A percentile compares a stretch with the other conserved stretches of the same genome.
These are phyloP conservation scores for Alternaria angustiovoidea DNA, from an alignment of 2,329 filamentous ascomycete species.

Conservation along the genomic window DNA sequence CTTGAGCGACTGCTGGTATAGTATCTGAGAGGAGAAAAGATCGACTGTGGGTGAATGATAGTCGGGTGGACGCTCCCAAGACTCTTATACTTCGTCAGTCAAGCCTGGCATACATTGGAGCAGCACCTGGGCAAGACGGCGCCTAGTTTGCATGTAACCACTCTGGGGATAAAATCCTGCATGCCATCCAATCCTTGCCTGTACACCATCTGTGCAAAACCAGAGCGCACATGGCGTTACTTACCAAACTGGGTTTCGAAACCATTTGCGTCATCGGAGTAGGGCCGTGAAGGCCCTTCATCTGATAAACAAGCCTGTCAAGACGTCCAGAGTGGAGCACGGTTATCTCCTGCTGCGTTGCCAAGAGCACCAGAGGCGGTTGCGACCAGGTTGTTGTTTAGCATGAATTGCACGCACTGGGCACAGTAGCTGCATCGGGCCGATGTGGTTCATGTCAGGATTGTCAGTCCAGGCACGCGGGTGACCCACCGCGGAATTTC, in stretches of 20 bases:
- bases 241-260: conserved; percentile 12
- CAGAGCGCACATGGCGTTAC: conserved; percentile 2
- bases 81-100: conserved; percentile 13
- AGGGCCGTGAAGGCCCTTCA: conserved; percentile 9
- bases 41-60: not conserved
- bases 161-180: not conserved
- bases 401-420: conserved; percentile 17
- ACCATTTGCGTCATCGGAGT: conserved; percentile 15
- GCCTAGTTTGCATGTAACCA: not conserved
- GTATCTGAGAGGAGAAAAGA: conserved; percentile 9
- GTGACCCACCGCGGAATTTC: conserved; percentile 6
- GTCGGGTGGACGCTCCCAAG: not conserved
- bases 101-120: not conserved
- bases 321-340: conserved; percentile 10
- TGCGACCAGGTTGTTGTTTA: conserved; percentile 7
- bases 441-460: conserved; percentile 18
- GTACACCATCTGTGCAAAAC: conserved; percentile 7
- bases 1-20: conserved; percentile 10
- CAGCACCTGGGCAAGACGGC: not conserved
- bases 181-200: conserved; percentile 8
- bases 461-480: conserved; percentile 13
- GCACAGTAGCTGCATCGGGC: conserved; percentile 15
- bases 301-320: conserved; percentile 8
- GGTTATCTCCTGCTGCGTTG: conserved; percentile 11
- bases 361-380: conserved; percentile 18